Evolutionary conservation across 2,329 filamentous ascomycete genomes (phyloP).

Genomic region (Verticillium longisporum): DNA sequence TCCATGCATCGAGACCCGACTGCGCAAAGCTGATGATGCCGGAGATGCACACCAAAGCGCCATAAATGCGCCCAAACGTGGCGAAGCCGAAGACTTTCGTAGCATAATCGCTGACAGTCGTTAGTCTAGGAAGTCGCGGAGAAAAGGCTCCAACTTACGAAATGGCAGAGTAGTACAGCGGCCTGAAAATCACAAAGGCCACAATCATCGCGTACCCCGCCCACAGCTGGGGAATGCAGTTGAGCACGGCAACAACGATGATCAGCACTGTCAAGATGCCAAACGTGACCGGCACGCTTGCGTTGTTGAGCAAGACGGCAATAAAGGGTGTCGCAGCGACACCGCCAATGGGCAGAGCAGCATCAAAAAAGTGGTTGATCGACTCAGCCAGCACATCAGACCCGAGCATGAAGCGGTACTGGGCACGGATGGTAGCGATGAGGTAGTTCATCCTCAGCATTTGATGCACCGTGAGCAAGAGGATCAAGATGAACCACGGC

Average conservation of each 20-base stretch:
- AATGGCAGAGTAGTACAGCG: slow-evolving; percentile 69
- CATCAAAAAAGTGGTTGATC: slow-evolving; percentile 33
- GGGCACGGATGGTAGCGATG: slow-evolving; percentile 60
- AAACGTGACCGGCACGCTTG: slow-evolving; percentile 54
- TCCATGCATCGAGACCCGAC: slow-evolving; percentile 61
- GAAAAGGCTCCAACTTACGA: slow-evolving; percentile 36
- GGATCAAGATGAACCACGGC: slow-evolving; percentile 66
- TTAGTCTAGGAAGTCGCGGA: background rate
- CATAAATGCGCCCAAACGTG: slow-evolving; percentile 77
- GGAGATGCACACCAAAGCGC: slow-evolving; percentile 65
- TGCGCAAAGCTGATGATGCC: slow-evolving; percentile 67
- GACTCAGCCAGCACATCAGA: slow-evolving; percentile 29
- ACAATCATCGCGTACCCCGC: slow-evolving; percentile 60
- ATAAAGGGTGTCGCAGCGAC: slow-evolving; percentile 66
- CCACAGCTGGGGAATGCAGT: slow-evolving; percentile 55
- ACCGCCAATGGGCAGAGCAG: slow-evolving; percentile 58
- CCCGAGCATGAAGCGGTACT: slow-evolving; percentile 61
- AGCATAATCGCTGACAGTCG: slow-evolving; percentile 51
- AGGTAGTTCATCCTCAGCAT: slow-evolving; percentile 63
- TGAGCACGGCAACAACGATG: slow-evolving; percentile 56
- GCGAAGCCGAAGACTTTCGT: slow-evolving; percentile 77
- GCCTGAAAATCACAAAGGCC: slow-evolving; percentile 64
- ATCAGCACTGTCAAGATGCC: slow-evolving; percentile 51
- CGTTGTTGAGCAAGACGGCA: slow-evolving; percentile 59
- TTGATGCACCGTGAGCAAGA: slow-evolving; percentile 53